A percentile compares a stretch with the other conserved stretches of the same genome.
Evolutionary conservation across 2,329 filamentous ascomycete species (phyloP).

Genomic region (Diaporthe vaccinii): DNA sequence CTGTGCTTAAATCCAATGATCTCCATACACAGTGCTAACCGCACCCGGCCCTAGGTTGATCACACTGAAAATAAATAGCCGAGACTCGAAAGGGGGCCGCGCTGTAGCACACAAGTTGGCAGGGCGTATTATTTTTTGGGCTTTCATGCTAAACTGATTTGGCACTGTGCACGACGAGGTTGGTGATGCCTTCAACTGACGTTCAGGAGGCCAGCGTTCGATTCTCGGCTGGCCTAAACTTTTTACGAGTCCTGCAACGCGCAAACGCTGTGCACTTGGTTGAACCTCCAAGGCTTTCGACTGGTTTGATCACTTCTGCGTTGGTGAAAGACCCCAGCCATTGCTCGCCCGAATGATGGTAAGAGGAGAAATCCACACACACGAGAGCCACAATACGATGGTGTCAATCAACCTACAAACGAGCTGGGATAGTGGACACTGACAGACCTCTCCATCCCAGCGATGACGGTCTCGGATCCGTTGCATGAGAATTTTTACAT

Average conservation of each 20-base stretch:
- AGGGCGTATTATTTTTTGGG: constrained; percentile 61
- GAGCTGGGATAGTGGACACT: neutral
- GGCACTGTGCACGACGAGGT: constrained; percentile 3
- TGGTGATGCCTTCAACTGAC: neutral
- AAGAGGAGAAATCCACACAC: too few relatives aligned
- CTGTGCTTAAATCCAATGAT: constrained; percentile 25
- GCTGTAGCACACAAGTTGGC: constrained; percentile 31
- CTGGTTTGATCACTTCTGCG: neutral
- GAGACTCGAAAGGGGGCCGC: constrained; percentile 31
- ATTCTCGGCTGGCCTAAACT: neutral
- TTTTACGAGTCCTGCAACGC: neutral
- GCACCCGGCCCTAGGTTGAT: constrained; percentile 42
- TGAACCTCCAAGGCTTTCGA: neutral
- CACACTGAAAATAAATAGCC: constrained; percentile 31
- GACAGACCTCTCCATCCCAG: too few relatives aligned
- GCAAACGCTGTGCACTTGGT: too few relatives aligned
- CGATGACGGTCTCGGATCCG: neutral
- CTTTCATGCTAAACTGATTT: constrained; percentile 44
- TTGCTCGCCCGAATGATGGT: neutral
- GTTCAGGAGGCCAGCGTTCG: neutral
- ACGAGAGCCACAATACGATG: neutral
- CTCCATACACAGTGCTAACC: constrained; percentile 43
- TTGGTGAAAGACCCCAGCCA: neutral
- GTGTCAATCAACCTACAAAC: neutral
- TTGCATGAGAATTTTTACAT: neutral